Conservation (phyloP, 169 alveolate species). For the Eimeria falciformis region DNA sequence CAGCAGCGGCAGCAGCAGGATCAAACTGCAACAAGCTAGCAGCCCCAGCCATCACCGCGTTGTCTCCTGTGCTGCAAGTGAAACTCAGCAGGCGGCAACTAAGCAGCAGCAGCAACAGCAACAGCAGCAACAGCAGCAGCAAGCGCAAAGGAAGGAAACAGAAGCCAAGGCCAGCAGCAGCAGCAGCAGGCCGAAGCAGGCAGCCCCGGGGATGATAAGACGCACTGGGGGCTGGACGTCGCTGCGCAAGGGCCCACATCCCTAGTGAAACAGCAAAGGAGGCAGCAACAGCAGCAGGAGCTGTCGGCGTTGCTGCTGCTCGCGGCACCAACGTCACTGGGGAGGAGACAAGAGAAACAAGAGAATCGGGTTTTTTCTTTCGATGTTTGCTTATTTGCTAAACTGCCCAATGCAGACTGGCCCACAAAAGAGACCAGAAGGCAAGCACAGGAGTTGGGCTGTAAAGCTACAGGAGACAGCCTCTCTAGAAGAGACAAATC, state of each 20-base stretch:
- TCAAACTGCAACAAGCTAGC: not conserved
- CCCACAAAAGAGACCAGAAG: too few species aligned
- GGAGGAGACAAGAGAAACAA: too few species aligned
- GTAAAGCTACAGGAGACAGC: too few species aligned
- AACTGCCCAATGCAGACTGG: too few species aligned
- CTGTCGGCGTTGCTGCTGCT: too few species aligned
- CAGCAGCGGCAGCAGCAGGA: constrained; percentile 28
- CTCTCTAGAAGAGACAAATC: too few species aligned
- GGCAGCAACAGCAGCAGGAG: not conserved
- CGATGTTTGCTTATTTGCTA: too few species aligned
- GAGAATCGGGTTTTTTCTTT: too few species aligned
- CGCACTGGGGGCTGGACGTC: constrained; percentile 10
- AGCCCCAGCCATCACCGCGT: not conserved
- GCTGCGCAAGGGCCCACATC: not conserved
- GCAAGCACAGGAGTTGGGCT: too few species aligned
- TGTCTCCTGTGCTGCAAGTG: not conserved
- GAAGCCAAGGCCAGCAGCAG: not conserved
- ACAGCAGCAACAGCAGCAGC: constrained; percentile 24
- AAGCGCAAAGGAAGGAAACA: too few species aligned
- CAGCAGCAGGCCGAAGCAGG: not conserved
- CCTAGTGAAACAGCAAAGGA: not conserved
- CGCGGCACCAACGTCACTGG: too few species aligned
- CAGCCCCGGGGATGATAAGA: not conserved
- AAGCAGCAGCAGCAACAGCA: constrained; percentile 14
- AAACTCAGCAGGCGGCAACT: not conserved